A percentile compares a stretch with the other conserved stretches of the same genome.
Conservation (phyloP, 495 filamentous ascomycete species). For the Pseudevernia furfuracea region DNA sequence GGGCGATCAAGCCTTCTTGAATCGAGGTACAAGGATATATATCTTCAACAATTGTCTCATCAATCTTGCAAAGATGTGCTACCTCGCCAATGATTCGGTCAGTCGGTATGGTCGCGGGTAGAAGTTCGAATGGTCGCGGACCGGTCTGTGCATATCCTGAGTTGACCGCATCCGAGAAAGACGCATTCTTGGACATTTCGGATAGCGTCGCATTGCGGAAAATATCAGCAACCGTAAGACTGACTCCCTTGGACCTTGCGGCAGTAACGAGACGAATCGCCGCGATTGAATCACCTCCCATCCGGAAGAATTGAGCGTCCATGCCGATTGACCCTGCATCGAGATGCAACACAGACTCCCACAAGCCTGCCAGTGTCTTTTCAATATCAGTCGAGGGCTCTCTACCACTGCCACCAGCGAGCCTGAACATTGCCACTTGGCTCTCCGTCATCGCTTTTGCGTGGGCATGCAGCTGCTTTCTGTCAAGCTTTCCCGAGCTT, state of each 20-base stretch:
- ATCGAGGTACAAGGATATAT: slow-evolving; percentile 63
- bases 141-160: slow-evolving; percentile 3
- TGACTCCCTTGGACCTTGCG: slow-evolving; percentile 37
- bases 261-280: slow-evolving; percentile 49
- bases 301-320: slow-evolving; percentile 45
- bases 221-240: slow-evolving; percentile 43
- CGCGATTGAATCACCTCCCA: slow-evolving; percentile 51
- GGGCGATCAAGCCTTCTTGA: slow-evolving; percentile 62
- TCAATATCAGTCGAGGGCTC: slow-evolving; percentile 30
- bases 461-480: slow-evolving; percentile 41
- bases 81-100: slow-evolving; percentile 18
- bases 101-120: slow-evolving; percentile 9
- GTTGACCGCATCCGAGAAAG: slow-evolving; percentile 7
- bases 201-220: slow-evolving; percentile 40
- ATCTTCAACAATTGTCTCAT: slow-evolving; percentile 35
- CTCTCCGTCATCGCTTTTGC: slow-evolving; percentile 37
- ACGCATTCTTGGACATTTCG: slow-evolving; percentile 41
- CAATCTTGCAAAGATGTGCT: slow-evolving; percentile 21
- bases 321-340: slow-evolving; percentile 35
- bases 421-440: slow-evolving; percentile 35
- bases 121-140: slow-evolving; percentile 18
- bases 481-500: slow-evolving; percentile 44
- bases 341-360: slow-evolving; percentile 35
- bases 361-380: slow-evolving; percentile 32
- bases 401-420: slow-evolving; percentile 31